A percentile compares a stretch with the other conserved stretches of the same genome.
These are phyloP conservation scores for Neonectria sp. DNA, from an alignment of 2,329 filamentous ascomycete genomes.

Conservation along the genomic window DNA sequence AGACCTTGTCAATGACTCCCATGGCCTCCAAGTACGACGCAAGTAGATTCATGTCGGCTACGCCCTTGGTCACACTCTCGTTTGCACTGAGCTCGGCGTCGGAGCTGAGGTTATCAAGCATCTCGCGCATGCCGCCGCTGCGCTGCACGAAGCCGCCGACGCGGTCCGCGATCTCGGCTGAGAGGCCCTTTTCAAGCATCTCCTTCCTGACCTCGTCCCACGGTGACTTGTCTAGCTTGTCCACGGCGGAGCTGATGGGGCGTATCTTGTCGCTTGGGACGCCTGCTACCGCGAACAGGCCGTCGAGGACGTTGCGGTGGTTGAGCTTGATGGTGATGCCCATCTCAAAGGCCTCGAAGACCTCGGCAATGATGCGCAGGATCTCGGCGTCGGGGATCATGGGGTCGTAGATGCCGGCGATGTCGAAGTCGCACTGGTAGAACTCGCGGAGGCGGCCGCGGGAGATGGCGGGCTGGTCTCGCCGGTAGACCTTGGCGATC, in stretches of 20 bases:
- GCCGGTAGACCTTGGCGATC: constrained; percentile 84
- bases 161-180: constrained; percentile 82
- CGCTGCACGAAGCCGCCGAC: constrained; percentile 88
- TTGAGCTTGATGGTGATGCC: constrained; percentile 93
- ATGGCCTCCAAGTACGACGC: constrained; percentile 88
- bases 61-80: constrained; percentile 81
- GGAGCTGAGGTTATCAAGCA: constrained; percentile 79
- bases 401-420: constrained; percentile 87
- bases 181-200: constrained; percentile 93
- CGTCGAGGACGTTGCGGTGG: constrained; percentile 94
- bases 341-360: constrained; percentile 87
- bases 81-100: constrained; percentile 80
- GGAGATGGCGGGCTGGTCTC: constrained; percentile 75
- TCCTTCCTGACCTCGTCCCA: constrained; percentile 93
- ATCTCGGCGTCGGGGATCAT: constrained; percentile 97
- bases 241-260: constrained; percentile 91
- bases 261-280: constrained; percentile 90
- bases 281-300: constrained; percentile 91
- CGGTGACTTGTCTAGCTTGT: constrained; percentile 94
- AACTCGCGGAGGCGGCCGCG: constrained; percentile 97
- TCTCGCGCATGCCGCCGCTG: constrained; percentile 78
- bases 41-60: constrained; percentile 85
- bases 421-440: constrained; percentile 98
- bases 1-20: constrained; percentile 85
- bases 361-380: constrained; percentile 85